A percentile compares a stretch with the other conserved stretches of the same genome.
These are phyloP conservation scores for Tetrahymena thermophila DNA, from an alignment of 73 alveolate genomes.

Conservation along the genomic window DNA sequence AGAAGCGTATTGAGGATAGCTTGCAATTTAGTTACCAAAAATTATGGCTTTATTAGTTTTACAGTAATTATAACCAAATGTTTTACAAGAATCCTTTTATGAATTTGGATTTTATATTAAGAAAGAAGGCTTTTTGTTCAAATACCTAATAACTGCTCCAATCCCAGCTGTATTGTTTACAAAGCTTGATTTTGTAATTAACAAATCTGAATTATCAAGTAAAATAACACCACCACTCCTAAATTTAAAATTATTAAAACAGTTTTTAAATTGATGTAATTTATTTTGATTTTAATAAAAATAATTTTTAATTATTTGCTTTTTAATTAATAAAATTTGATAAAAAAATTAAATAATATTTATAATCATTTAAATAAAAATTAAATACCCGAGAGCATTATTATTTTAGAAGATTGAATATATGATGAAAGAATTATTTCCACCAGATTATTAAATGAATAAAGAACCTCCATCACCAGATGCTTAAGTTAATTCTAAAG, in stretches of 20 bases:
- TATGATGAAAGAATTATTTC: not conserved
- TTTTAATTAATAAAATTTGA: no score
- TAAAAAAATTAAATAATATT: no score
- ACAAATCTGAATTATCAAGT: not conserved
- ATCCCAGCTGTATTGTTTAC: not conserved
- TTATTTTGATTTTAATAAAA: no score
- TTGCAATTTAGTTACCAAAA: not conserved
- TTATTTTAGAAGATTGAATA: not conserved
- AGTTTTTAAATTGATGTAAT: no score
- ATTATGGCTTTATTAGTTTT: not conserved
- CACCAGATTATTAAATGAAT: not conserved
- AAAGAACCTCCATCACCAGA: not conserved
- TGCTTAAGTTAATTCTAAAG: not conserved
- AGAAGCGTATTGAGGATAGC: no score
- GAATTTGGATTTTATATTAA: no score
- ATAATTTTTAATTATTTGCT: no score
- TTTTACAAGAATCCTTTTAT: not conserved
- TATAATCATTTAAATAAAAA: no score
- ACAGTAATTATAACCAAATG: not conserved
- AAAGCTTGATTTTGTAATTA: not conserved
- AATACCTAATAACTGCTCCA: not conserved
- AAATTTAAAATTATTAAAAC: no score
- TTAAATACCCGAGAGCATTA: not conserved
- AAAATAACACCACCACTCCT: not conserved
- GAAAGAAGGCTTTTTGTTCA: not conserved